phyloP scores from a whole-genome alignment of 2,329 filamentous ascomycete genomes.

The Apiospora aurea region DNA sequence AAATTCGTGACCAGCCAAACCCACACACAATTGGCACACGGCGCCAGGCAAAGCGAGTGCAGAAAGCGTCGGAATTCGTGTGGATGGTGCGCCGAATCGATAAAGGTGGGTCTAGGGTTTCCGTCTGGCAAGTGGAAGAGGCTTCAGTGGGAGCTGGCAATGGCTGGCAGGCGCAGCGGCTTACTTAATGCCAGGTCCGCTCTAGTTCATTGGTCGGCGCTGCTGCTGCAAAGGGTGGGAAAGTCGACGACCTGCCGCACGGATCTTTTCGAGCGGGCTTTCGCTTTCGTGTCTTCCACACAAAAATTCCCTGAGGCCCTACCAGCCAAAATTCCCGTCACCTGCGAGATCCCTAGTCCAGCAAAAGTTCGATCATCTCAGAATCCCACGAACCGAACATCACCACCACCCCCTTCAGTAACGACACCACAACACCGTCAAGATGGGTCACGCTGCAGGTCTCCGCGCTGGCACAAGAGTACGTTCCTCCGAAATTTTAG shows the following conservation, averaged over 20 bases:
- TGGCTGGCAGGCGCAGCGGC: slow-evolving; percentile 3
- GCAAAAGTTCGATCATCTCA: slow-evolving; percentile 21
- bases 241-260: not conserved
- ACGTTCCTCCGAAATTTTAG: slow-evolving; percentile 49
- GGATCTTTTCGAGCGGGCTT: slow-evolving; percentile 3
- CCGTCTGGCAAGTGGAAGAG: not conserved
- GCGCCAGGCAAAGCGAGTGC: not conserved
- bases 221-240: not conserved
- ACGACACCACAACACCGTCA: slow-evolving; percentile 60
- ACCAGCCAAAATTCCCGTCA: slow-evolving; percentile 26
- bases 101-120: slow-evolving; percentile 25
- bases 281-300: slow-evolving; percentile 24
- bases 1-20: slow-evolving; percentile 19
- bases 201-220: slow-evolving; percentile 11
- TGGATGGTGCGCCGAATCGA: slow-evolving; percentile 12
- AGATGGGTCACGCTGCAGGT: slow-evolving; percentile 88
- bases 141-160: slow-evolving; percentile 11
- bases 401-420: slow-evolving; percentile 32
- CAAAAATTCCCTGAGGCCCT: slow-evolving; percentile 31
- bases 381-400: slow-evolving; percentile 29
- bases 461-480: slow-evolving; percentile 85
- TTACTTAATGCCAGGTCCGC: not conserved
- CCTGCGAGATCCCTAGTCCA: slow-evolving; percentile 25
- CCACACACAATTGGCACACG: slow-evolving; percentile 9
- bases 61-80: not conserved